A percentile compares a stretch with the other conserved stretches of the same genome.
Evolutionary conservation across 305 asterid species (phyloP).

Genomic region (Fraxinus greggii): DNA sequence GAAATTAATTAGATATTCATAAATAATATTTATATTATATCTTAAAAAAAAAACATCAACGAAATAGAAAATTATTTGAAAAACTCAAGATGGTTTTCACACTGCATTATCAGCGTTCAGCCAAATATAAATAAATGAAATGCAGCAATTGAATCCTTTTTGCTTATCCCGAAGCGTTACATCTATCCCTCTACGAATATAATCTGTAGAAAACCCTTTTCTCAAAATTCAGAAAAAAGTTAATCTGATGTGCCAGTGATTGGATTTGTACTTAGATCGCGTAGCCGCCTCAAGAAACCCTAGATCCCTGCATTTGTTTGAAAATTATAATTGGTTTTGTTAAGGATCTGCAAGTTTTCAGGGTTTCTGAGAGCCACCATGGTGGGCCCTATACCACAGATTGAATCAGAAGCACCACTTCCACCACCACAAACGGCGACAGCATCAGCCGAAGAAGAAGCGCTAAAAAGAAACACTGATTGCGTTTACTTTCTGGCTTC

Average conservation of each 20-base stretch:
- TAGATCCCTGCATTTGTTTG: not conserved
- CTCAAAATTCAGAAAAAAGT: not conserved
- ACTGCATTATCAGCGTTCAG: not conserved
- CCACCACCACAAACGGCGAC: not conserved
- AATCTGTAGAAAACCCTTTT: not conserved
- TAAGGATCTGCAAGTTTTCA: not conserved
- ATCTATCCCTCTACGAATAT: not conserved
- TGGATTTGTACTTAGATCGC: not conserved
- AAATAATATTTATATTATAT: not conserved
- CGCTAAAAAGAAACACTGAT: conserved; percentile 75
- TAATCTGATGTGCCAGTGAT: not conserved
- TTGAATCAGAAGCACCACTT: not conserved
- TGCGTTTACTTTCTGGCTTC: conserved; percentile 95
- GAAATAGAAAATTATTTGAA: not conserved
- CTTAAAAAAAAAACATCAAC: not conserved
- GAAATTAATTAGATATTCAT: not conserved
- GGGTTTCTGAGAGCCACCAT: conserved; percentile 3
- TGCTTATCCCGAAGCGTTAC: not conserved
- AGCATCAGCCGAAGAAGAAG: conserved; percentile 67
- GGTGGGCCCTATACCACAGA: not conserved
- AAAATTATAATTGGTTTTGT: not conserved
- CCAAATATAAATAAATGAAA: not conserved
- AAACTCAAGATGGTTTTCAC: not conserved
- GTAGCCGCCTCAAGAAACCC: not conserved
- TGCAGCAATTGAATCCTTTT: not conserved